Base-by-base conservation (phyloP, 495 filamentous ascomycete genomes). In the Daldinia bambusicola region DNA sequence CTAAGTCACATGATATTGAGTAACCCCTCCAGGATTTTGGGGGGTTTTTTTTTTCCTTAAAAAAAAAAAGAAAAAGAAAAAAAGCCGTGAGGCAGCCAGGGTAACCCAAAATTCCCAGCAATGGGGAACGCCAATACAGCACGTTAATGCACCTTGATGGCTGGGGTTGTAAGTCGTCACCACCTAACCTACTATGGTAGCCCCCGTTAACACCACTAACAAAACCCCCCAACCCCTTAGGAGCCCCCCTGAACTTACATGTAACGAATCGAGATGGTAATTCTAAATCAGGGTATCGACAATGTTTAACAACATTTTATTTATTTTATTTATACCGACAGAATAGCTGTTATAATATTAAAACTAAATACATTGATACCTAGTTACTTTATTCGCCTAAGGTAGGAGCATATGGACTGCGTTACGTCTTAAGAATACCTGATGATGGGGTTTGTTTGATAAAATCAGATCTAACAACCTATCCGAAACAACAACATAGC, bases 1-100 rank as follows among this genome's bases (percentile, higher is more conserved):
- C 41, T 10, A 12, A 51, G 43, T 69, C 65, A 69, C 57, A 69
- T 73, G 61, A 60, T 13, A 14, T 14, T 31, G 30, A 43, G 12
- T 53, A 31, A 53, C 50, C 50, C 53, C 30, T 56, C 53, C 53
- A 57, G 18, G 32, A 13, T 37, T 40, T 26, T 22, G n/a, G n/a
- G n/a, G n/a, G n/a, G n/a, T 36, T 36, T 36, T 40, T 26, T 22
- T 26, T 26, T 26, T 26, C 3, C 3, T 26, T 26, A 26, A 26
- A 1, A 26, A 26, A 26, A n/a, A 22, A 20, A 38, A 37, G 34
- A n/a, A n/a, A 26, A 26, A 1, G 3, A 26, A 26, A 26, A 26
- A 1, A 26, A 26, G 3, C 32, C 26, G 26, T 57, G 55, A 57
- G 55, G 55, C 55, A 57, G 55, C 55, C 36, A 34, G 40, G 55